Evolutionary conservation across 2,329 filamentous ascomycete species (phyloP).

Genomic region (Hysterium pulicare): DNA sequence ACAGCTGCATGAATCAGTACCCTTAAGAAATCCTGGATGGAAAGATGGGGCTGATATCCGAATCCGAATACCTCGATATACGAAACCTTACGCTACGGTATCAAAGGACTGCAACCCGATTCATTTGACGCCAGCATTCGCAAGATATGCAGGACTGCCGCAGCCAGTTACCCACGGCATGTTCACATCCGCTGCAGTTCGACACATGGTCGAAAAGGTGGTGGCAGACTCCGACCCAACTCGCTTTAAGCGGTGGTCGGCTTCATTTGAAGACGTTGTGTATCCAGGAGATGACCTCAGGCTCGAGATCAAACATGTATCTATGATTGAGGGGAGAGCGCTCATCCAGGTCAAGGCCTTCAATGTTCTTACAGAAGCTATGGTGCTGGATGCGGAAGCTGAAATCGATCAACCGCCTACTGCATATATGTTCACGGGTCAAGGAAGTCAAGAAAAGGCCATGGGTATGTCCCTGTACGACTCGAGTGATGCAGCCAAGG

Average conservation of each 20-base stretch:
- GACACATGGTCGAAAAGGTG: slow-evolving; percentile 21
- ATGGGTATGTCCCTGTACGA: slow-evolving; percentile 47
- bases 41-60: not conserved
- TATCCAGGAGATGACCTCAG: slow-evolving; percentile 31
- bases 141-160: slow-evolving; percentile 34
- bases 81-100: slow-evolving; percentile 22
- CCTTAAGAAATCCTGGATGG: slow-evolving; percentile 9
- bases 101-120: slow-evolving; percentile 44
- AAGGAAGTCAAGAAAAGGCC: slow-evolving; percentile 37
- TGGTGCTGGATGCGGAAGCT: slow-evolving; percentile 28
- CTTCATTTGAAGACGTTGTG: slow-evolving; percentile 38
- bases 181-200: slow-evolving; percentile 33
- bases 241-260: slow-evolving; percentile 20
- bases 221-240: slow-evolving; percentile 16
- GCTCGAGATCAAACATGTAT: slow-evolving; percentile 30
- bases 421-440: slow-evolving; percentile 41
- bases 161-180: slow-evolving; percentile 44
- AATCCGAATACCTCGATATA: not conserved
- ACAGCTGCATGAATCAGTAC: slow-evolving; percentile 3
- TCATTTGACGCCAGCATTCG: slow-evolving; percentile 37
- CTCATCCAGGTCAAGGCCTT: slow-evolving; percentile 31
- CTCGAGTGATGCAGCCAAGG: slow-evolving; percentile 24
- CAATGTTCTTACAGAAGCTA: slow-evolving; percentile 26
- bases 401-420: slow-evolving; percentile 31
- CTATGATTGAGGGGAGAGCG: slow-evolving; percentile 33